Conservation (phyloP, 2,329 filamentous ascomycete species). For the Diaporthe sp. region DNA sequence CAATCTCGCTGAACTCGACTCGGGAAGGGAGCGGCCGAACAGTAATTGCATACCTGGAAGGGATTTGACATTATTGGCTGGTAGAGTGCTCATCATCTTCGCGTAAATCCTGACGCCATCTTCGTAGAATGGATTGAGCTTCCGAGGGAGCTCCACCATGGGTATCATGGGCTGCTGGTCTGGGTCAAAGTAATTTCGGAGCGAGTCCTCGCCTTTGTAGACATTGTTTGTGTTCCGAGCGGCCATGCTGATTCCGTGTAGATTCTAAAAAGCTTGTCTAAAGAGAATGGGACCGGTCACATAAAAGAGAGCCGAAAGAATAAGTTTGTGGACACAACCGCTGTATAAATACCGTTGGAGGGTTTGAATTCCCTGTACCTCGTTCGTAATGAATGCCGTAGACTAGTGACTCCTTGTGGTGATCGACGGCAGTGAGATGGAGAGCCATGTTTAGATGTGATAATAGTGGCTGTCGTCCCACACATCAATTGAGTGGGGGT, state of each 20-base stretch:
- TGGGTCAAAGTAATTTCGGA: background rate
- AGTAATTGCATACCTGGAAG: background rate
- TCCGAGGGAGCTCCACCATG: conserved; percentile 5
- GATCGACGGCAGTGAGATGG: background rate
- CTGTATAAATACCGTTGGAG: background rate
- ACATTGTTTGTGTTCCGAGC: background rate
- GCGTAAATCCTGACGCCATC: conserved; percentile 11
- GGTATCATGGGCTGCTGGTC: background rate
- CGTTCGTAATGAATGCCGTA: background rate
- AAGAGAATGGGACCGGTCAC: too few species aligned
- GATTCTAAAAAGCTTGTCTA: background rate
- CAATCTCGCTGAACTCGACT: background rate
- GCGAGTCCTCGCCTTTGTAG: background rate
- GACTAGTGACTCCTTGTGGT: too few species aligned
- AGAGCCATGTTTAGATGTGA: background rate
- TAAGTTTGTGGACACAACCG: background rate
- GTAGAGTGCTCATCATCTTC: conserved; percentile 18
- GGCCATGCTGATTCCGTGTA: background rate
- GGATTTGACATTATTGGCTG: conserved; percentile 8
- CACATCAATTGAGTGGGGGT: background rate
- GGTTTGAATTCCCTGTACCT: accelerated
- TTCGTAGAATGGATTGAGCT: conserved; percentile 8
- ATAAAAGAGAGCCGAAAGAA: too few species aligned
- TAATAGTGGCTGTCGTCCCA: background rate
- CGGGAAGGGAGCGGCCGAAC: too few species aligned